Base-by-base conservation (phyloP, 2,329 filamentous ascomycete genomes). In the Ophiognomonia clavigignenti-juglandacearum region DNA sequence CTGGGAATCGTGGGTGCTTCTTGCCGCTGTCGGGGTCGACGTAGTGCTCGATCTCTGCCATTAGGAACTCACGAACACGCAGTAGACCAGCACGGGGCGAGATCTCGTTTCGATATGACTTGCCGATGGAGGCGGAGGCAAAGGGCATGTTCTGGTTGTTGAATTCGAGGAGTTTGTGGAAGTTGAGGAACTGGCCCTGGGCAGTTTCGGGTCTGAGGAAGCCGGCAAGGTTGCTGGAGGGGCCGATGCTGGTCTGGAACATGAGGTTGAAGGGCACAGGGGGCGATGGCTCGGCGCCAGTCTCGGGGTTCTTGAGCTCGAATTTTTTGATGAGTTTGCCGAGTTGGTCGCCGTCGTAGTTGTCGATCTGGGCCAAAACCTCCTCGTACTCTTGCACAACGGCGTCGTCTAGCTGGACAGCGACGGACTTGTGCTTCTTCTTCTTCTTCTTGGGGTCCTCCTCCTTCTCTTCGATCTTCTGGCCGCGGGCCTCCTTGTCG, bases 21-120 rank as follows among this genome's bases (percentile, higher is more conserved):
- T 98, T 98, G 69, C 90, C 89, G 62, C 89, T 83, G 61, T 93
- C 77, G 10, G 93, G 93, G 61, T 98, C 93, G 56, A 98, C 93
- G 63, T 88, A 98, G 68, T 98, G 93, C 73, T 98, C 93, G 58
- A 98, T 96, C 71, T 98, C 93, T 20, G 92, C 93, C 93, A 98
- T 97, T 59, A 96, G 71, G 72, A 98, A 97, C 67, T 98, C 93
- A 59, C 93, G 88, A 36, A 98, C 93, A 58, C 93, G 86, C 49
- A 98, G 72, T 34, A 98, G 82, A 69, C 93, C 93, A 54, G 88
- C 82, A 47, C 93, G 82, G 9, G 93, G 93, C 0, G 93, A 96
- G 58, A 98, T 96, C 64, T 98, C 93, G 65, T 98, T 98, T 60
- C 93, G 83, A 79, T 96, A 97, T 2, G 92, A 96, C 71, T 96